Evolutionary conservation across 225 moss, liverwort and hornwort genomes (phyloP).

Genomic region (Neckera pumila): DNA sequence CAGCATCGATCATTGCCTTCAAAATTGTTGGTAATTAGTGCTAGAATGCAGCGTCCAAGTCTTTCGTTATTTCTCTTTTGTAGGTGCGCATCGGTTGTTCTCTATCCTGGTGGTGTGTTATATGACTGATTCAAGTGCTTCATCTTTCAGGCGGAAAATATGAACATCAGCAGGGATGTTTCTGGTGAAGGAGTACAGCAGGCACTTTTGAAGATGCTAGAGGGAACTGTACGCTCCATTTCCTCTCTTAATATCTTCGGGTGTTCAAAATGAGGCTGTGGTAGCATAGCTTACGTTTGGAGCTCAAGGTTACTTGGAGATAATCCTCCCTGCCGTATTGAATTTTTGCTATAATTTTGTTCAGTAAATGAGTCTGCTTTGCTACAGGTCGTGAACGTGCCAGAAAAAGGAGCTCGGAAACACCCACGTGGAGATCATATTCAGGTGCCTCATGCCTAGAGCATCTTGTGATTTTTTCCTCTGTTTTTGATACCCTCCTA

Average conservation of each 20-base stretch:
- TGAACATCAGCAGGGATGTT: conserved; percentile 94
- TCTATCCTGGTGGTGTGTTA: neutral
- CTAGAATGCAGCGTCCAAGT: neutral
- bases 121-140: neutral
- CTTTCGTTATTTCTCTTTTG: neutral
- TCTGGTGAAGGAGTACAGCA: conserved; percentile 99
- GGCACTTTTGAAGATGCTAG: conserved; percentile 94
- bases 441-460: conserved; percentile 44
- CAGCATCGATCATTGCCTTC: neutral
- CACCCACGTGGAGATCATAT: conserved; percentile 97
- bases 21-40: neutral
- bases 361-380: neutral
- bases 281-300: neutral
- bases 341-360: neutral
- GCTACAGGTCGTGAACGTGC: conserved; percentile 84
- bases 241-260: neutral
- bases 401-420: conserved; percentile 98
- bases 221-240: conserved; percentile 68
- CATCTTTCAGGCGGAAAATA: conserved; percentile 78
- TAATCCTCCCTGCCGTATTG: neutral
- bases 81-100: neutral
- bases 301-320: neutral
- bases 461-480: neutral
- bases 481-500: neutral
- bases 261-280: neutral